Evolutionary conservation across 257 asterid species (phyloP), one percentile per base, ranked within the genome.

Genomic region (Hygrophila difformis): DNA sequence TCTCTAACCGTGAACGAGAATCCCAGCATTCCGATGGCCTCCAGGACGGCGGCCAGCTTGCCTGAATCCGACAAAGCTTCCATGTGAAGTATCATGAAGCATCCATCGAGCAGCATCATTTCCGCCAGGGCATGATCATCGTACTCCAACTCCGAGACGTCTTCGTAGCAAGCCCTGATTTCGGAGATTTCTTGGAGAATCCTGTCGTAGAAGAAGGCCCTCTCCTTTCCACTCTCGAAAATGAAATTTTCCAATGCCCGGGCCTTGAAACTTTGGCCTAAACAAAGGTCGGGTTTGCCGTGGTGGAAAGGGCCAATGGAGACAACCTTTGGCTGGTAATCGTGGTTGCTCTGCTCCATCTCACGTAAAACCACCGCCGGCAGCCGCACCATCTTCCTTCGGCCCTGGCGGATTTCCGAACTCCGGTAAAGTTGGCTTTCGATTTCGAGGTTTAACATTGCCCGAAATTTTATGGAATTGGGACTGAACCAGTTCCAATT

Each of bases 221-320:
- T 11, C 14, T 13, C 8, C 12, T 52, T 15, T 11, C 33, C 33
- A 11, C 58, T 52, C 12, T 24, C 36, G 4, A 38, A 24, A 2
- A 52, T 48, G 22, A 52, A 39, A 23, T 38, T 39, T 39, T 22
- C 17, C 12, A 52, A 38, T 7, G 48, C 46, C 1, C 9, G 2
- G 14, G 7, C 38, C 38, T 52, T 52, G 20, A 28, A 24, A 6
- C 23, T n/a, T n/a, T 52, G 24, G 23, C 33, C 23, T 8, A 10
- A 11, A n/a, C 29, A 42, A 29, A 53, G 42, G 50, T 42, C 43
- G 5, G 51, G 42, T 15, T 53, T 41, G 6, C 60, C 60, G 7
- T 39, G 18, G 46, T 53, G 59, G 39, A 21, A 53, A 53, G 59
- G 59, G 42, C 60, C 60, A 17, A 42, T 13, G 19, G 60, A 53